Conservation (phyloP, 2,329 filamentous ascomycete species). For the Neofusicoccum sp. region DNA sequence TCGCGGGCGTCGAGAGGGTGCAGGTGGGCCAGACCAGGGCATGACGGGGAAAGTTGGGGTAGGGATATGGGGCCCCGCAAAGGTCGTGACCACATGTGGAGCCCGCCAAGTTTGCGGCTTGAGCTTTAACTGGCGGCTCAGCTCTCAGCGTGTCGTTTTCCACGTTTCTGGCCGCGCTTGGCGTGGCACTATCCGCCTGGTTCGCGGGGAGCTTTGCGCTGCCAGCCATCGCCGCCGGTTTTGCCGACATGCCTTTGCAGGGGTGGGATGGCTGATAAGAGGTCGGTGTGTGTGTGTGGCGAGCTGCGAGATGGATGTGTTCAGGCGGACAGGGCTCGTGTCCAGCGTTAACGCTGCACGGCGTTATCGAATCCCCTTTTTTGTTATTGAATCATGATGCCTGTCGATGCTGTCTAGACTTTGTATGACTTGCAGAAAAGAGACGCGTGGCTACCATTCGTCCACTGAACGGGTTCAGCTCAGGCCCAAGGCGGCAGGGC, state of each 20-base stretch:
- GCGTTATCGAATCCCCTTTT: background rate
- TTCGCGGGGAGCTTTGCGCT: background rate
- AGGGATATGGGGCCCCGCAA: constrained; percentile 12
- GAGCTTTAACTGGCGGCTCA: background rate
- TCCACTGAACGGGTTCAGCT: background rate
- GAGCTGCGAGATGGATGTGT: background rate
- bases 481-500: background rate
- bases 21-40: background rate
- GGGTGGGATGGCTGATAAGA: background rate
- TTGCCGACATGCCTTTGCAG: background rate
- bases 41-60: background rate
- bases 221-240: background rate
- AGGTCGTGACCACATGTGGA: constrained; percentile 8
- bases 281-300: background rate
- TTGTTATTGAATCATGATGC: background rate
- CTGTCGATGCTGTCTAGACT: background rate
- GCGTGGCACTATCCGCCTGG: background rate
- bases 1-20: background rate
- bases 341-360: too few relatives aligned
- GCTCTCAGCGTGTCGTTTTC: background rate
- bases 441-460: background rate
- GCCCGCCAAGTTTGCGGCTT: constrained; percentile 11
- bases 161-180: background rate
- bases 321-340: too few relatives aligned
- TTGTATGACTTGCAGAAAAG: constrained; percentile 2